Conservation (phyloP, 345 rosid genomes). For the Salix exigua region DNA sequence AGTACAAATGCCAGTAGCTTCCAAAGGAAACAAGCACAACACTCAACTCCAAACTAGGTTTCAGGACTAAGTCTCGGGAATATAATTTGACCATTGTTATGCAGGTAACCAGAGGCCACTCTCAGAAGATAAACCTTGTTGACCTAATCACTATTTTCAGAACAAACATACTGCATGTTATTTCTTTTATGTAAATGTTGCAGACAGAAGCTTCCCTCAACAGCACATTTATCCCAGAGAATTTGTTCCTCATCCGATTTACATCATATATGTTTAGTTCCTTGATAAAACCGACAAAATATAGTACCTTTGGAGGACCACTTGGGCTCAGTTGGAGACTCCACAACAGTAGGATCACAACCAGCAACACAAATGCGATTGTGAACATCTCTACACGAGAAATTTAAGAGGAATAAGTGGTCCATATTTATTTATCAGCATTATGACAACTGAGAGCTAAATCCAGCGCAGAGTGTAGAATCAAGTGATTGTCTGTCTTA, state of each 20-base stretch:
- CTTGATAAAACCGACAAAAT: background rate
- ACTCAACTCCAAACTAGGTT: background rate
- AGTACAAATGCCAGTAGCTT: background rate
- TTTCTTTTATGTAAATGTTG: too few species aligned
- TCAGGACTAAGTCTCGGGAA: background rate
- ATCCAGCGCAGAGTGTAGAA: background rate
- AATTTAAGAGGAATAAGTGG: constrained; percentile 1
- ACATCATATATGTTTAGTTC: too few species aligned
- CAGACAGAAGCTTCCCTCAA: too few species aligned
- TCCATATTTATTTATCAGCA: background rate
- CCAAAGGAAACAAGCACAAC: background rate
- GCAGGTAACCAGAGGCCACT: background rate
- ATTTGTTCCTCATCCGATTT: background rate
- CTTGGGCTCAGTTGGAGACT: constrained; percentile 91
- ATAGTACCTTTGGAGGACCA: constrained; percentile 80
- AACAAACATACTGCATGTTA: too few species aligned
- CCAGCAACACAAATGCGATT: constrained; percentile 80
- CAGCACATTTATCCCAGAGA: too few species aligned
- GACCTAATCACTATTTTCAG: too few species aligned
- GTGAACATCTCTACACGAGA: constrained; percentile 54
- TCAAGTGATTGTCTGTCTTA: background rate
- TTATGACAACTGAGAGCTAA: background rate
- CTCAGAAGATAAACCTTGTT: too few species aligned
- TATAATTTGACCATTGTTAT: background rate
- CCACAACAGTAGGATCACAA: constrained; percentile 57